phyloP scores from a whole-genome alignment of 1,284 basidiomycete species.

The Fomitopsis betulina region DNA sequence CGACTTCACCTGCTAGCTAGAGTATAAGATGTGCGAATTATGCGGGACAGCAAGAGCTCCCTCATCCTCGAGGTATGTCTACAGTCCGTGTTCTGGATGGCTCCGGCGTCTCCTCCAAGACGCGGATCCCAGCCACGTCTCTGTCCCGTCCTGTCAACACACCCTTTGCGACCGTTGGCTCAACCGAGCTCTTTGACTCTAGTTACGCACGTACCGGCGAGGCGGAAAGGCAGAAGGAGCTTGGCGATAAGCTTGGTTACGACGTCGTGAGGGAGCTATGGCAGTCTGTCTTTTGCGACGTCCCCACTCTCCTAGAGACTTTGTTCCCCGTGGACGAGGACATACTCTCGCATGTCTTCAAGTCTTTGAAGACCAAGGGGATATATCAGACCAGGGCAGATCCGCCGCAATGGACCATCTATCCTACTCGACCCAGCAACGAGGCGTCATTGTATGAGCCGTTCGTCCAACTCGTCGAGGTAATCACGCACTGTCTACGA shows the following conservation, averaged over 20 bases:
- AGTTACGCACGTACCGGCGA: background rate
- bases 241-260: background rate
- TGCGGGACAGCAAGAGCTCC: background rate
- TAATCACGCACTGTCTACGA: too few species aligned
- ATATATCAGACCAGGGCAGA: too few species aligned
- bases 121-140: background rate
- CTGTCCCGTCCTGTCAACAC: background rate
- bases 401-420: too few species aligned
- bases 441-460: too few species aligned
- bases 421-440: background rate
- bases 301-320: background rate
- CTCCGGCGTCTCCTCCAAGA: too few species aligned
- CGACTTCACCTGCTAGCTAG: background rate
- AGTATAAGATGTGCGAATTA: background rate
- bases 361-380: too few species aligned
- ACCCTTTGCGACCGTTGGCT: background rate
- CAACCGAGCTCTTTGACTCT: background rate
- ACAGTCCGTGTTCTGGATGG: background rate
- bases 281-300: background rate
- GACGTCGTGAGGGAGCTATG: background rate
- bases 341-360: background rate
- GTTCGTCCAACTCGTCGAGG: too few species aligned
- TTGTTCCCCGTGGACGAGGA: background rate
- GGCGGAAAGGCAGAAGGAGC: background rate
- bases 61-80: background rate